Evolutionary conservation across 352 stramenopile species (phyloP).

Genomic region (Thalassiosira pacifica): DNA sequence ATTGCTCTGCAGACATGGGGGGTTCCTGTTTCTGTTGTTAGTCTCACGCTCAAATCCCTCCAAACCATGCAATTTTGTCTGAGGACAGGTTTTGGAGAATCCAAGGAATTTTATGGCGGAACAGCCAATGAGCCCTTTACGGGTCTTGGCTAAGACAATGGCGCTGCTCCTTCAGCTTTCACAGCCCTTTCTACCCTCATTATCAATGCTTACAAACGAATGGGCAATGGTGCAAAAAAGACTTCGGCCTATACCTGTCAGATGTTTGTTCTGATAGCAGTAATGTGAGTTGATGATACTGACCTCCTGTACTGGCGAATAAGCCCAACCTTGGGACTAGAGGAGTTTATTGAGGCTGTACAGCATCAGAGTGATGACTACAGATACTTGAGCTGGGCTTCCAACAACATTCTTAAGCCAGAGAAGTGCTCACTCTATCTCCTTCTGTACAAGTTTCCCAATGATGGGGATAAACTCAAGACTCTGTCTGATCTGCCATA

Average conservation of each 20-base stretch:
- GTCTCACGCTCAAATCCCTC: not conserved
- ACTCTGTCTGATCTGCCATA: not conserved
- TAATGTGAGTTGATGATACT: constrained; percentile 24
- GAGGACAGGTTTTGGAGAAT: not conserved
- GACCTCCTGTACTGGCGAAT: constrained; percentile 4
- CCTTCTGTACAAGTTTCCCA: constrained; percentile 19
- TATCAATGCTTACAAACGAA: not conserved
- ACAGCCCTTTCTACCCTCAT: constrained; percentile 9
- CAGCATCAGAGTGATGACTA: not conserved
- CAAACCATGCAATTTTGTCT: constrained; percentile 40
- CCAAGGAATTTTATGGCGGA: constrained; percentile 1
- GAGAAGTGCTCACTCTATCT: constrained; percentile 33
- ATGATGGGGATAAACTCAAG: constrained; percentile 3
- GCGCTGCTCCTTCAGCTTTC: constrained; percentile 4
- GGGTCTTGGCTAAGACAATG: constrained; percentile 25
- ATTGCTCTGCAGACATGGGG: constrained; percentile 14
- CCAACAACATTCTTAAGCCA: constrained; percentile 15
- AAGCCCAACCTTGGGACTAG: fast-evolving
- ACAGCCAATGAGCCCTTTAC: not conserved
- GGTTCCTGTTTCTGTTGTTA: not conserved
- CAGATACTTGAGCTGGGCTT: not conserved
- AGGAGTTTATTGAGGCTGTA: not conserved
- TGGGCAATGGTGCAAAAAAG: constrained; percentile 15
- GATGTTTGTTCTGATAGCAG: not conserved
- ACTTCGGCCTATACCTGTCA: not conserved